These are phyloP conservation scores for Sporormia fimetaria DNA, from an alignment of 495 filamentous ascomycete genomes.

Conservation along the genomic window DNA sequence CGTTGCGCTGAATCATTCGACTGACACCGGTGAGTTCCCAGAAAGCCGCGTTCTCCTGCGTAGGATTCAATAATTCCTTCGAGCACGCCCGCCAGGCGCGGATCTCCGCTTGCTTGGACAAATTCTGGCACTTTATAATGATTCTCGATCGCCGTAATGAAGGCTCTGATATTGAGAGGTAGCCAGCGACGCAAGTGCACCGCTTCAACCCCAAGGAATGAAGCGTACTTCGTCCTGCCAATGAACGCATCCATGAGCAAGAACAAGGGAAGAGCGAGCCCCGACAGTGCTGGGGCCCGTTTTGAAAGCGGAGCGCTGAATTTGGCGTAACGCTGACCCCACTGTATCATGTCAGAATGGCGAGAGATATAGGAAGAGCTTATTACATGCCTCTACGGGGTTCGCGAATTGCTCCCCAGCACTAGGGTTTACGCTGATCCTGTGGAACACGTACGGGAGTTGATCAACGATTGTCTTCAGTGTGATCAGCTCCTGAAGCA, in stretches of 20 bases:
- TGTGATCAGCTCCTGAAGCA: conserved; percentile 38
- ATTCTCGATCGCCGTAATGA: conserved; percentile 42
- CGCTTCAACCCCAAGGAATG: conserved; percentile 40
- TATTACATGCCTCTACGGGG: conserved; percentile 25
- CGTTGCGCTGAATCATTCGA: not conserved
- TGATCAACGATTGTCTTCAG: conserved; percentile 42
- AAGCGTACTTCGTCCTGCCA: conserved; percentile 39
- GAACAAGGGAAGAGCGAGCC: conserved; percentile 39
- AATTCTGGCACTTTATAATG: conserved; percentile 41
- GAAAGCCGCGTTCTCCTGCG: conserved; percentile 41
- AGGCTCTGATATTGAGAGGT: conserved; percentile 40
- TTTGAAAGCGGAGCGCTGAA: conserved; percentile 40
- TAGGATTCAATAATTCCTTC: conserved; percentile 42
- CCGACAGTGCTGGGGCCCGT: conserved; percentile 42
- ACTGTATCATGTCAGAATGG: not conserved
- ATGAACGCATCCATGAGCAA: conserved; percentile 45
- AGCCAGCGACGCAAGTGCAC: conserved; percentile 41
- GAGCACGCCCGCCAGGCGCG: conserved; percentile 36
- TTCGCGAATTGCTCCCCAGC: conserved; percentile 34
- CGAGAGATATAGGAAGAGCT: too few species aligned
- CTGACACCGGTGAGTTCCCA: conserved; percentile 39
- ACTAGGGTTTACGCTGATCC: conserved; percentile 42
- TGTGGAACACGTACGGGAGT: conserved; percentile 41
- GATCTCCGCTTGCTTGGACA: conserved; percentile 37
- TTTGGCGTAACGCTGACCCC: conserved; percentile 36